Percentiles rank a stretch among this genome's conserved stretches.
Evolutionary conservation across 2,329 filamentous ascomycete genomes (phyloP).

Genomic region (Cadophora luteo-olivacea): DNA sequence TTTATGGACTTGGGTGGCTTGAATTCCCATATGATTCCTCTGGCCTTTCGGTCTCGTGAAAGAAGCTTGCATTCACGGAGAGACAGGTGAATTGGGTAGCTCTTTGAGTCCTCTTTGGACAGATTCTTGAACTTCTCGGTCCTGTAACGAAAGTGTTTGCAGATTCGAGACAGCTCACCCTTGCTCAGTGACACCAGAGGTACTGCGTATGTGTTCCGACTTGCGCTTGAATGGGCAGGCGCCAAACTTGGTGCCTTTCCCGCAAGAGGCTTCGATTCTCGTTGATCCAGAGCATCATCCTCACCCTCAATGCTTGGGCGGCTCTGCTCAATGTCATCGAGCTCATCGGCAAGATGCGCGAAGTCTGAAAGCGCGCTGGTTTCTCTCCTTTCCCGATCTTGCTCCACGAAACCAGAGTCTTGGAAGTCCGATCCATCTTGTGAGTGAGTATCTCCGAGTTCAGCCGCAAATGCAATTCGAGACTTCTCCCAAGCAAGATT

Average conservation of each 20-base stretch:
- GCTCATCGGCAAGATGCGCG: neutral
- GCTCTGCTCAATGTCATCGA: neutral
- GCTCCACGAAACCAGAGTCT: neutral
- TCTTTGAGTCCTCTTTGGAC: neutral
- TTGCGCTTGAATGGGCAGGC: neutral
- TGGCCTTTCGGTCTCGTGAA: neutral
- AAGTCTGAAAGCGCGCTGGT: neutral
- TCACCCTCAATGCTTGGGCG: neutral
- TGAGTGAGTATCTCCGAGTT: no score
- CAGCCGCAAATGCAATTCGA: neutral
- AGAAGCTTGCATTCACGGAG: neutral
- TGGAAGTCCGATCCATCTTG: neutral
- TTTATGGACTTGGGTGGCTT: neutral
- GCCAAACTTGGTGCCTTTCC: neutral
- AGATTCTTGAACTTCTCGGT: neutral
- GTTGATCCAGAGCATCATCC: neutral
- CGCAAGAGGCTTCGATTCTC: neutral
- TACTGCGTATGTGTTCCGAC: neutral
- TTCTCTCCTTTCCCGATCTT: neutral
- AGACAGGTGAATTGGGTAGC: neutral
- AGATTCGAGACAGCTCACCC: neutral
- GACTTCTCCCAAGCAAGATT: neutral
- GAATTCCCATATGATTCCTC: neutral
- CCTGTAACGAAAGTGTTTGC: constrained; percentile 2
- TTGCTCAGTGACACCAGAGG: neutral